Evolutionary conservation across 75 land plant genomes (phyloP), one percentile per base, ranked within the genome.

Genomic region (Sequoia sempervirens): DNA sequence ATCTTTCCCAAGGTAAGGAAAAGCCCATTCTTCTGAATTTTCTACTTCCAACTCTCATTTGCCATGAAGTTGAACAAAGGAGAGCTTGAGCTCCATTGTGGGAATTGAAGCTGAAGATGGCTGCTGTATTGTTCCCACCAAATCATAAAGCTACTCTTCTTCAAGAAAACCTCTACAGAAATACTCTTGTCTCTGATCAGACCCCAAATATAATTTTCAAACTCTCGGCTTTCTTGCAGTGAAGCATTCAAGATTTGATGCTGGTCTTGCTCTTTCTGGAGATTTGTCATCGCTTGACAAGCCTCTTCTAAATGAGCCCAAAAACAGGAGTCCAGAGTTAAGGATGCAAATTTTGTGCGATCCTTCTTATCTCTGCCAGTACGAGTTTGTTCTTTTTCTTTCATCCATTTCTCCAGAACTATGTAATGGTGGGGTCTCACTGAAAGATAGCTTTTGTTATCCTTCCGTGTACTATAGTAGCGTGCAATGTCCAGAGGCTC

Each of bases 401-500:
- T 32, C 36, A 41, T 28, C 85, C 85, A 84, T 46, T 79, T 43
- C 34, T 84, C 45, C 5, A 84, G 47, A 45, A 84, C 75, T 15
- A 13, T 84, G 45, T 84, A 32, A 30, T 32, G 82, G 30, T 5
- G 26, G 18, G 85, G 85, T 80, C 85, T 79, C 12, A 40, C 15
- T 45, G 54, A 80, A 45, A 46, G 53, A 45, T 78, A 47, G 18
- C 43, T 80, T n/a, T 30, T 15, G 20, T 47, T 80, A 18, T 41
- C 82, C 85, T 84, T 84, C 84, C 6, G 14, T 5, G 2, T 41
- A 13, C 14, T 82, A 75, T 84, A 84, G 45, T 84, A 84, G 75
- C 12, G 9, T 41, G 83, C 85, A 84, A 75, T 84, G 52, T 84
- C 85, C 50, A 84, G 56, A 45, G 82, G 85, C 30, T 84, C 85